A percentile compares a stretch with the other conserved stretches of the same genome.
Evolutionary conservation across 2,329 filamentous ascomycete genomes (phyloP).

Genomic region (Arthrinium puccinioides): DNA sequence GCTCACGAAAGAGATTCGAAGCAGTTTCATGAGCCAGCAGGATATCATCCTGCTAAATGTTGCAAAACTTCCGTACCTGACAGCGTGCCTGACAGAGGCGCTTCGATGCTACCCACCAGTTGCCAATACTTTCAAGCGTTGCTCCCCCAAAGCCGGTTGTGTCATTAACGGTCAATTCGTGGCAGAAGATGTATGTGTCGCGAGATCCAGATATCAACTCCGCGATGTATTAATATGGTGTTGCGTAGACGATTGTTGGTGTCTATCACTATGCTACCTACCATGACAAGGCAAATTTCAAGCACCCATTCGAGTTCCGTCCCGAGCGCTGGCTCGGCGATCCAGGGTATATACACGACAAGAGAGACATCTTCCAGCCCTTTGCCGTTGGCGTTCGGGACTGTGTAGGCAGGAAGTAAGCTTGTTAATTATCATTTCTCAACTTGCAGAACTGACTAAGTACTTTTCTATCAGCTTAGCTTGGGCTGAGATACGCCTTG

Average conservation of each 20-base stretch:
- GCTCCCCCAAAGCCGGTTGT: constrained; percentile 9
- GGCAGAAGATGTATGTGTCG: background rate
- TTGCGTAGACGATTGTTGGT: constrained; percentile 28
- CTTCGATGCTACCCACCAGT: constrained; percentile 31
- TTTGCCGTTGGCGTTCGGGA: constrained; percentile 5
- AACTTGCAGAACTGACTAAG: background rate
- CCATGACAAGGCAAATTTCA: constrained; percentile 35
- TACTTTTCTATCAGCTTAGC: constrained; percentile 2
- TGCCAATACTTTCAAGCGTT: constrained; percentile 10
- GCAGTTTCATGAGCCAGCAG: constrained; percentile 23
- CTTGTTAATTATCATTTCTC: background rate
- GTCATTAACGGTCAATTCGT: constrained; percentile 11
- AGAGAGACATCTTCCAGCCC: constrained; percentile 3
- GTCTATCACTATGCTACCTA: constrained; percentile 34
- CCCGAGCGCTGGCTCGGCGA: constrained; percentile 6
- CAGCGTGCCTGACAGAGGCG: constrained; percentile 31
- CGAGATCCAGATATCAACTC: background rate
- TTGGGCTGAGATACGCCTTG: constrained; percentile 9
- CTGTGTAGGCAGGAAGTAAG: constrained; percentile 7
- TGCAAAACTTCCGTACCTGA: constrained; percentile 26
- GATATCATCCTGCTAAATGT: constrained; percentile 28
- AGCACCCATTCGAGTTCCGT: constrained; percentile 33
- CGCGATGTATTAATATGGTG: too few relatives aligned
- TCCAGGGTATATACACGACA: constrained; percentile 3
- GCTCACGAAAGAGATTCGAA: constrained; percentile 29